Conservation (phyloP, 2,329 filamentous ascomycete species). For the Cladosporium sp. region DNA sequence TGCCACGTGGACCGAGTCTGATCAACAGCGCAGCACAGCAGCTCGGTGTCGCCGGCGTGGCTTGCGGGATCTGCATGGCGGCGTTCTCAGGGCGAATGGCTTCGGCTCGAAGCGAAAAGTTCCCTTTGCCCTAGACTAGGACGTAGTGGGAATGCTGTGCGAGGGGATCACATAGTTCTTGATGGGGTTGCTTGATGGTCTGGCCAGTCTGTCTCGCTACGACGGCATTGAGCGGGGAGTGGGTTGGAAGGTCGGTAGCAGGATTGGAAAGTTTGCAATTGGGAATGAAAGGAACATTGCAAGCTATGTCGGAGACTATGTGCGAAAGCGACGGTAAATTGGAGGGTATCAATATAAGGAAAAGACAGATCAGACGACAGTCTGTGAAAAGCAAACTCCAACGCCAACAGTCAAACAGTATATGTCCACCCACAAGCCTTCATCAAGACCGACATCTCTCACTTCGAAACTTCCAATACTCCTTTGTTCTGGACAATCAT, state of each 20-base stretch:
- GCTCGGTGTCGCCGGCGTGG: neutral
- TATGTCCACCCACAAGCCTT: too few species aligned
- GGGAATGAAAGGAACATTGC: neutral
- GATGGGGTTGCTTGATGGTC: neutral
- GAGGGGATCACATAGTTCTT: too few species aligned
- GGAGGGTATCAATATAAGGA: neutral
- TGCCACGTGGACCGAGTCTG: neutral
- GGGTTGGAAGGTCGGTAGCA: neutral
- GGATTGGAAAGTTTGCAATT: neutral
- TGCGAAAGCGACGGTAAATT: neutral
- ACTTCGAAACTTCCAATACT: conserved; percentile 20
- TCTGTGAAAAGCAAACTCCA: neutral
- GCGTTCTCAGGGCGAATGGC: neutral
- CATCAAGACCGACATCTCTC: conserved; percentile 28
- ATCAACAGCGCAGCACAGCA: neutral
- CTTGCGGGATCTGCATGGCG: neutral
- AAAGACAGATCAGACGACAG: neutral
- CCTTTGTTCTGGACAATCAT: conserved; percentile 34
- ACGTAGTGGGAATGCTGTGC: neutral
- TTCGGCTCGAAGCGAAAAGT: neutral
- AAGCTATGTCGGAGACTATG: neutral
- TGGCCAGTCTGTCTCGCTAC: neutral
- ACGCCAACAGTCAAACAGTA: neutral
- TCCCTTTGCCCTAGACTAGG: neutral
- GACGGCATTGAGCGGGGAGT: neutral